Evolutionary conservation across 2,329 filamentous ascomycete genomes (phyloP), one percentile per base, ranked within the genome.

Genomic region (Periconia sp.): DNA sequence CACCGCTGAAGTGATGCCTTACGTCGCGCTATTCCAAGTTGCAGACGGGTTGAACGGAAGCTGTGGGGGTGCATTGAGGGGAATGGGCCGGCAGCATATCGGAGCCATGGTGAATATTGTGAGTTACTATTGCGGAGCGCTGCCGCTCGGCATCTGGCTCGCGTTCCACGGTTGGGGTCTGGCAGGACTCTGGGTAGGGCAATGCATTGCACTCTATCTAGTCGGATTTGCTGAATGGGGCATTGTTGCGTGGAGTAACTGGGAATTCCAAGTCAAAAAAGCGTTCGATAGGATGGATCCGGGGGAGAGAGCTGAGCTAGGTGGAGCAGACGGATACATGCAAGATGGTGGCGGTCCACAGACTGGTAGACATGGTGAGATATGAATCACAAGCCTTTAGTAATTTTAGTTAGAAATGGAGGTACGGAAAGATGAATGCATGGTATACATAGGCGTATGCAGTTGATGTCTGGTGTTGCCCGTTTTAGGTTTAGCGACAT

Each of bases 151-250:
- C 0, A 90, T 95, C 50, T 94, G 85, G 75, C 83, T 96, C 30
- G 91, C 91, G 1, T 94, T 94, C 63, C 85, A 94, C 66, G 90
- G 90, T 17, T 94, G 90, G 90, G 91, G 91, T 0, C 76, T 95
- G 1, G 80, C 81, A 17, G 91, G 91, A 0, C 75, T 96, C 15
- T 96, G 91, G 91, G 78, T 94, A 33, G 91, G 90, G 15, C 90
- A 93, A 68, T 92, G 89, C 65, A 85, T 76, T 52, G 74, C 74
- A 10, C 59, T 96, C 31, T 95, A 92, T 68, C 77, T 94, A 19
- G 91, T 95, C 0, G 91, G 91, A 2, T 77, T 81, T 1, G 69
- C 90, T 11, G 90, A 96, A 69, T 95, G 91, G 91, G 75, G 82
- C 2, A 88, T 95, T 65, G 89, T 96, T 23, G 86, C 85, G 1